Evolutionary conservation across 164 flowering plant genomes (phyloP), one percentile per base, ranked within the genome.

Genomic region (Buxus sempervirens): DNA sequence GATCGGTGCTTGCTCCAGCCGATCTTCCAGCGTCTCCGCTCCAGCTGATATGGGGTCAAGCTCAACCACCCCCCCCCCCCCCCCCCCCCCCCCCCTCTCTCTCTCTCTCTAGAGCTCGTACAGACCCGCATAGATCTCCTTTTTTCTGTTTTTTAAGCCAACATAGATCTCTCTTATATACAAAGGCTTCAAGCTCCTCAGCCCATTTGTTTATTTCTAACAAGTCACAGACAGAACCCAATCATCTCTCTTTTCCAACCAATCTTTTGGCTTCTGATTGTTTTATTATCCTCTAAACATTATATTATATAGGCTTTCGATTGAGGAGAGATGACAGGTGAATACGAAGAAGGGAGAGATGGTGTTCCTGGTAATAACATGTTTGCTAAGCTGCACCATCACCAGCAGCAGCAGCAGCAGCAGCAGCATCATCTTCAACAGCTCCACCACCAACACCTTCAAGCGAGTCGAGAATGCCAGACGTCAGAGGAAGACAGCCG

Each of bases 261-360:
- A n/a, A n/a, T n/a, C 38, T 32, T 45, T 10, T 45, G 51, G 5
- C 12, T 45, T 45, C 18, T 45, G 14, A 10, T 10, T 45, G 16
- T 45, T 45, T 45, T 4, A n/a, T n/a, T n/a, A 45, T 45, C 18
- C 12, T 45, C 1, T 10, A 45, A 45, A 45, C 5, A 45, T 15
- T 45, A 4, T 45, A 45, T 45, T 15, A 5, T 10, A 45, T 45
- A 14, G 13, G 21, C 21, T n/a, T 9, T 54, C 18, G 61, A 51
- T 23, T 21, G 28, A 7, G 20, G 8, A 41, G 26, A 28, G 61
- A 88, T 88, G 93, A 88, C 85, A 79, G 85, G 82, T 18, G 86
- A 81, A 53, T 82, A 78, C 49, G 66, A 53, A 54, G 81, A 82
- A 26, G 53, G 75, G 38, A 83, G 77, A 54, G 53, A 32, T 12